Evolutionary conservation across 441 rosid species (phyloP), one percentile per base, ranked within the genome.

Genomic region (Isatis lusitanica): DNA sequence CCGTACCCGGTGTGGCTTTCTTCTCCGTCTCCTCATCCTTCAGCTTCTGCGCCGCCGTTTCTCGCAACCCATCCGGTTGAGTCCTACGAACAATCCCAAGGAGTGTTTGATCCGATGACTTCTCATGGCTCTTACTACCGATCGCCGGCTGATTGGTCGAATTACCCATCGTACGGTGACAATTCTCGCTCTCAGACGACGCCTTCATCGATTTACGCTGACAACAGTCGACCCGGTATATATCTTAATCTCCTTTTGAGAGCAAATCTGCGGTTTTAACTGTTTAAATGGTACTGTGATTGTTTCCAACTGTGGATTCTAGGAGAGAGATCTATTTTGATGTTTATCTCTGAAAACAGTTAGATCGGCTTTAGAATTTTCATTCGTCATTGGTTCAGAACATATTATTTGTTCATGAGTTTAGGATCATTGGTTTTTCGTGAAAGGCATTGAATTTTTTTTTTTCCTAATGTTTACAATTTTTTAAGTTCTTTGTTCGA

Each of bases 171-270:
- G 9, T 71, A 15, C 33, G 63, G 11, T 44, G 77, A 60, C 2
- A 35, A 43, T 59, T 53, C 56, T 52, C 68, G 30, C 43, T 66
- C 77, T 60, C 77, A 60, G 44, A 15, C 69, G 0, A 66, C 77
- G 42, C 59, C 80, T 42, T 71, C 80, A 17, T 66, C 76, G 65
- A 26, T 52, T 59, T 58, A 58, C 63, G 71, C 68, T 48, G 59
- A 69, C 8, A 43, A 13, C 28, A 62, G 1, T 44, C 76, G 9
- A 35, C 57, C 17, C 5, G 80, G 77, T 77, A 71, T 42, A 46
- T 24, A 39, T 28, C 56, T 12, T 2, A 24, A 64, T 47, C 44
- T 63, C 36, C 28, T 40, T 38, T 33, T 18, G 2, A 6, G 46
- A 15, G 6, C 70, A 4, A 51, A 24, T 55, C 55, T 69, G 5